phyloP scores from a whole-genome alignment of 805 yeast species.

The Monosporozyma aerobia region DNA sequence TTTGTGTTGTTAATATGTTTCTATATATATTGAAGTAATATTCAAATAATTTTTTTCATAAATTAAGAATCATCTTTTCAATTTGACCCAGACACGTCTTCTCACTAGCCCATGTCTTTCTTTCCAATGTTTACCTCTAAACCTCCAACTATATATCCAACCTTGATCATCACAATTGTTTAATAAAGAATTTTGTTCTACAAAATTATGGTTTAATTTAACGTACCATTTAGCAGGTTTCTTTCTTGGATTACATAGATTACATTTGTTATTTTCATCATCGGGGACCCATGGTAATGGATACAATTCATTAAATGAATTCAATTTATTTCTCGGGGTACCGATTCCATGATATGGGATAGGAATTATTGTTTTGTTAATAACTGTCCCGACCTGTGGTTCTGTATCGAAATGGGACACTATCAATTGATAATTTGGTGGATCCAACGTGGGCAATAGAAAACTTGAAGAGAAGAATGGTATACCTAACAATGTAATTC shows the following conservation, averaged over 20 bases:
- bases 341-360: neutral
- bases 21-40: neutral
- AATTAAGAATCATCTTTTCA: neutral
- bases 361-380: constrained; percentile 1
- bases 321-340: neutral
- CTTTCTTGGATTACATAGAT: neutral
- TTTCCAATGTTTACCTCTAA: constrained; percentile 48
- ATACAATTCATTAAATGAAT: constrained; percentile 12
- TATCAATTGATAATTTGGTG: constrained; percentile 29
- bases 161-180: constrained; percentile 57
- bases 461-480: constrained; percentile 40
- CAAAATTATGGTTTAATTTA: constrained; percentile 39
- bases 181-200: constrained; percentile 34
- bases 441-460: constrained; percentile 41
- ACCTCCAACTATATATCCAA: constrained; percentile 60
- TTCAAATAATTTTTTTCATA: neutral
- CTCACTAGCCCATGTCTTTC: constrained; percentile 58
- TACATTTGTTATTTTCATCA: neutral
- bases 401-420: neutral
- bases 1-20: too few species aligned
- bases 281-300: constrained; percentile 9
- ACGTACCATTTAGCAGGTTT: constrained; percentile 51
- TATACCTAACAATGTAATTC: constrained; percentile 42
- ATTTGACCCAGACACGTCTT: constrained; percentile 54
- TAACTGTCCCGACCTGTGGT: constrained; percentile 2